These are phyloP conservation scores for Quercus ilex DNA, from an alignment of 306 rosid species.

Conservation along the genomic window DNA sequence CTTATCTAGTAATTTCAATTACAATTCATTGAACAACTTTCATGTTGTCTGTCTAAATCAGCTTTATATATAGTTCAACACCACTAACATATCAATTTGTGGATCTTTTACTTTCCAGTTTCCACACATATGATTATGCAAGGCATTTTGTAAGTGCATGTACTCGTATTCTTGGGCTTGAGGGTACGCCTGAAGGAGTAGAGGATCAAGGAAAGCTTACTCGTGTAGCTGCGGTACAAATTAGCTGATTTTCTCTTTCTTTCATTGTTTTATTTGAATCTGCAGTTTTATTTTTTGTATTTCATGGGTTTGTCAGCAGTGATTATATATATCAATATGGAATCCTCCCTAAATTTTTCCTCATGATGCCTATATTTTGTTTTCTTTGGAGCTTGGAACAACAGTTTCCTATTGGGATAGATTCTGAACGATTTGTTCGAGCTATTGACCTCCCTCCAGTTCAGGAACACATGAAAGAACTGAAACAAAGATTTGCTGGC, in stretches of 20 bases:
- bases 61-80: conserved; percentile 2
- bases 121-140: conserved; percentile 97
- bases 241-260: conserved; percentile 23
- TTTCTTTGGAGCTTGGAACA: conserved; percentile 32
- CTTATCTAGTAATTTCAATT: background rate
- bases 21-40: conserved; percentile 2
- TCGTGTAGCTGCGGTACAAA: conserved; percentile 91
- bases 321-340: conserved; percentile 11
- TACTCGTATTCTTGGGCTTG: conserved; percentile 93
- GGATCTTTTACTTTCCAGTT: conserved; percentile 46
- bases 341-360: conserved; percentile 25
- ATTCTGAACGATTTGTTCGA: conserved; percentile 75
- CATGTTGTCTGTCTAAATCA: background rate
- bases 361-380: conserved; percentile 23
- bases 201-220: conserved; percentile 97
- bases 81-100: background rate
- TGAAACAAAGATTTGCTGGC: conserved; percentile 86
- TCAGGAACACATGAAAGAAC: conserved; percentile 74
- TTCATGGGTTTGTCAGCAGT: conserved; percentile 21
- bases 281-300: background rate
- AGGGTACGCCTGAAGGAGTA: conserved; percentile 97
- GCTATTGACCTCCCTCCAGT: conserved; percentile 88
- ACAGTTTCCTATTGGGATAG: conserved; percentile 98
- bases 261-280: conserved; percentile 5
- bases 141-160: conserved; percentile 98